Evolutionary conservation across 1,284 basidiomycete species (phyloP).

Genomic region (Tylopilus sp.): DNA sequence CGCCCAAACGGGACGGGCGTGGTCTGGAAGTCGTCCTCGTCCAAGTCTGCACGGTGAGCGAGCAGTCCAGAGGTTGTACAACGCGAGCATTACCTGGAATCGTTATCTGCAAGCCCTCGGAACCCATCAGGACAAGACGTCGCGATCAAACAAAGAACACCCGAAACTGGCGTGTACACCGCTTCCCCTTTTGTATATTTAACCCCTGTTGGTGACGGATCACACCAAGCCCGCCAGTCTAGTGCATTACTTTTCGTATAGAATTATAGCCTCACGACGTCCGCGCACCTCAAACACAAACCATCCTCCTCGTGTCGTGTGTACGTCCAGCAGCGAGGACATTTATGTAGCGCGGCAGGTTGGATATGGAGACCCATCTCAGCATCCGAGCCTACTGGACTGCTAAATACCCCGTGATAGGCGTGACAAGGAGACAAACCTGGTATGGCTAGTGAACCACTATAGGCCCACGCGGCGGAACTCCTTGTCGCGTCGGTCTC

Average conservation of each 20-base stretch:
- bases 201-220: conserved; percentile 1
- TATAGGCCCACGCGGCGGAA: conserved; percentile 50
- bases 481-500: conserved; percentile 40
- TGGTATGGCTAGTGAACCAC: conserved; percentile 41
- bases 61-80: background rate
- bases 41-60: conserved; percentile 52
- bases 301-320: conserved; percentile 26
- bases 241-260: background rate
- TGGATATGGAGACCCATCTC: conserved; percentile 21
- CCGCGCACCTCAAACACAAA: conserved; percentile 29
- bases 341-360: conserved; percentile 27
- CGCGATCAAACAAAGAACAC: conserved; percentile 1
- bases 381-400: conserved; percentile 14
- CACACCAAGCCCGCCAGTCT: background rate
- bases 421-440: conserved; percentile 36
- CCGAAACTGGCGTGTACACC: background rate
- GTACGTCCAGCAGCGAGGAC: conserved; percentile 38
- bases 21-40: conserved; percentile 66
- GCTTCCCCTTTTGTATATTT: conserved; percentile 17
- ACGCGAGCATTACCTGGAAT: conserved; percentile 60
- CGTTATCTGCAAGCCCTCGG: conserved; percentile 75
- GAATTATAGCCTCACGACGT: conserved; percentile 23
- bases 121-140: conserved; percentile 35
- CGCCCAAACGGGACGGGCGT: conserved; percentile 67
- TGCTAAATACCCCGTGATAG: background rate